Conservation (phyloP, 768 basidiomycete genomes). For the Saitozyma podzolica region DNA sequence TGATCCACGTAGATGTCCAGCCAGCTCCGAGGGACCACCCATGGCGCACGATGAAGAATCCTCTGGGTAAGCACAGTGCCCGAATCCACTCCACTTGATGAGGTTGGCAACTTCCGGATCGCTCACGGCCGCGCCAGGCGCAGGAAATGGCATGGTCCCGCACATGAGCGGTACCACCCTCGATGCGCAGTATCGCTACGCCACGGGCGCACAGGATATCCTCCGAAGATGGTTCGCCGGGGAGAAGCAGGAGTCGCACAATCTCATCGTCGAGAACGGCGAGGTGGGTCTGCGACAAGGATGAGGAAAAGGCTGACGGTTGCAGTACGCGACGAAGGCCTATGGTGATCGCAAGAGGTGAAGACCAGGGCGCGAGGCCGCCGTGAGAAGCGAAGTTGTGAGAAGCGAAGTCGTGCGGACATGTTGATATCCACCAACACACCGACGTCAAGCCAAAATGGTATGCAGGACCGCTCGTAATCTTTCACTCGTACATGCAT, state of each 20-base stretch:
- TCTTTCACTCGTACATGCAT: no score
- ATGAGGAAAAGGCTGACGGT: not conserved
- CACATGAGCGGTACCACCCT: constrained; percentile 68
- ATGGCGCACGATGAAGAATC: constrained; percentile 81
- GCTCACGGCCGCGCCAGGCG: constrained; percentile 49
- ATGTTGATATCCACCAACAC: no score
- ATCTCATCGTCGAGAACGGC: constrained; percentile 76
- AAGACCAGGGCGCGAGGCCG: no score
- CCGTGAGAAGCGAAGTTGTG: no score
- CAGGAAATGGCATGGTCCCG: constrained; percentile 81
- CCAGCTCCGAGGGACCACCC: constrained; percentile 82
- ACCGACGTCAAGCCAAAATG: no score
- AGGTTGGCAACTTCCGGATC: no score
- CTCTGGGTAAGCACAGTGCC: constrained; percentile 50
- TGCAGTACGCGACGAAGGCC: constrained; percentile 44
- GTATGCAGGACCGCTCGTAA: no score
- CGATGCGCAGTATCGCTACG: constrained; percentile 86
- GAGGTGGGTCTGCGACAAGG: constrained; percentile 21
- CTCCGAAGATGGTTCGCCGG: constrained; percentile 44
- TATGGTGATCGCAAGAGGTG: constrained; percentile 29
- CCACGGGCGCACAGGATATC: constrained; percentile 54
- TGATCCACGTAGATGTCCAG: constrained; percentile 60
- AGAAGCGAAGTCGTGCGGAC: no score
- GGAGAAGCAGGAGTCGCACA: constrained; percentile 70
- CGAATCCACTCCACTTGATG: no score